Percentiles rank a stretch among this genome's conserved stretches.
Conservation (phyloP, 2,329 filamentous ascomycete species). For the Chaetomium globosum region DNA sequence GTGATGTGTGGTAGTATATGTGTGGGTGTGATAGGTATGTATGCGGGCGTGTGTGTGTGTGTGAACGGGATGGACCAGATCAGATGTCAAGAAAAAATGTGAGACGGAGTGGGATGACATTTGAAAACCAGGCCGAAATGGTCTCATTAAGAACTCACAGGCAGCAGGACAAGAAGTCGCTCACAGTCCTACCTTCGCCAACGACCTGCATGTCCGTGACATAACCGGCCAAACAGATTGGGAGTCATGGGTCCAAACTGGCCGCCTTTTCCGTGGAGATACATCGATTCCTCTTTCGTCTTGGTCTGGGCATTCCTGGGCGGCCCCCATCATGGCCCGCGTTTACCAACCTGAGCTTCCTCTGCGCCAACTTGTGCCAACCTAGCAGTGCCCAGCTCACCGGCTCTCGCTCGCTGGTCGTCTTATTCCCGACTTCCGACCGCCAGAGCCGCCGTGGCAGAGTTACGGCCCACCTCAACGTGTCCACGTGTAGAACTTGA, state of each 20-base stretch:
- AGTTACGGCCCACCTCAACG: conserved; percentile 7
- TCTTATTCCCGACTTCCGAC: conserved; percentile 6
- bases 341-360: neutral
- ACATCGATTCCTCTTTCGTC: conserved; percentile 3
- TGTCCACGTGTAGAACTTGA: conserved; percentile 21
- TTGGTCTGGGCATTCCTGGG: conserved; percentile 7
- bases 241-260: conserved; percentile 16
- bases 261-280: conserved; percentile 16
- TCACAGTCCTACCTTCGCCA: conserved; percentile 14
- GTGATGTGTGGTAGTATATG: conserved; percentile 6
- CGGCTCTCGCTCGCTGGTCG: neutral
- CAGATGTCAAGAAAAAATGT: neutral
- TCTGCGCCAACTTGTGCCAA: neutral
- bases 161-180: neutral
- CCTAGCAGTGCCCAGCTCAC: neutral
- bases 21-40: conserved; percentile 20
- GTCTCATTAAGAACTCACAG: conserved; percentile 14
- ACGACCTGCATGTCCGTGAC: conserved; percentile 7
- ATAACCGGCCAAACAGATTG: conserved; percentile 8
- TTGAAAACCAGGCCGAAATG: neutral
- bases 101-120: neutral
- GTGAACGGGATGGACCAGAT: conserved; percentile 2
- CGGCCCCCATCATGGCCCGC: conserved; percentile 2
- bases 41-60: conserved; percentile 14
- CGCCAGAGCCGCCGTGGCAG: neutral